Percentiles rank a stretch among this genome's conserved stretches.
Evolutionary conservation across 257 asterid genomes (phyloP).

Genomic region (Fraxinus cuspidata): DNA sequence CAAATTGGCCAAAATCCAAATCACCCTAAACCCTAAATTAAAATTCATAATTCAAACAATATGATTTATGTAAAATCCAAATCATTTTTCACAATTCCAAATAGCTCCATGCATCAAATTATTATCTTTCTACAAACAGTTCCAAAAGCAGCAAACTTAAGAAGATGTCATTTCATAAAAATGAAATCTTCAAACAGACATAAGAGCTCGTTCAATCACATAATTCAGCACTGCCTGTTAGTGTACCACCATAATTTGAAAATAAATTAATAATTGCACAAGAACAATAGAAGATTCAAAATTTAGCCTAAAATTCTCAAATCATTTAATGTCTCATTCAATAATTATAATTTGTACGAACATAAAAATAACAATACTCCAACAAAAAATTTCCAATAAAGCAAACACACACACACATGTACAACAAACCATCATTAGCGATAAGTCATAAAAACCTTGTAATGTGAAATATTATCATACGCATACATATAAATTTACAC

Average conservation of each 20-base stretch:
- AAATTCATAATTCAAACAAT: no score
- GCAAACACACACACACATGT: not conserved
- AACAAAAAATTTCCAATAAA: not conserved
- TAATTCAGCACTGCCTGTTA: not conserved
- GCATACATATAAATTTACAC: no score
- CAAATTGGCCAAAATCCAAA: no score
- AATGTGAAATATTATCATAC: no score
- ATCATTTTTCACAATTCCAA: no score
- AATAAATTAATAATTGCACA: slow-evolving; percentile 1
- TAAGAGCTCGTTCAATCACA: slow-evolving; percentile 1
- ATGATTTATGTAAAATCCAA: no score
- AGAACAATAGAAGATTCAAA: not conserved
- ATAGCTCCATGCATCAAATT: no score
- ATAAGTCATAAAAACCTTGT: not conserved
- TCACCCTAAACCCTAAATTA: no score
- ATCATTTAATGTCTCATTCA: slow-evolving; percentile 29
- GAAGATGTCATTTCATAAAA: no score
- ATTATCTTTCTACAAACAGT: no score
- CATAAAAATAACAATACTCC: not conserved
- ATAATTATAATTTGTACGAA: not conserved
- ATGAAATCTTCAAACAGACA: not conserved
- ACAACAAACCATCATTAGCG: not conserved
- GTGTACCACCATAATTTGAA: not conserved
- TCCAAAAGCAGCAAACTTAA: no score
- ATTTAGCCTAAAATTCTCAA: slow-evolving; percentile 16